These are phyloP conservation scores for Calonectria fujianensis DNA, from an alignment of 2,329 filamentous ascomycete species.

Conservation along the genomic window DNA sequence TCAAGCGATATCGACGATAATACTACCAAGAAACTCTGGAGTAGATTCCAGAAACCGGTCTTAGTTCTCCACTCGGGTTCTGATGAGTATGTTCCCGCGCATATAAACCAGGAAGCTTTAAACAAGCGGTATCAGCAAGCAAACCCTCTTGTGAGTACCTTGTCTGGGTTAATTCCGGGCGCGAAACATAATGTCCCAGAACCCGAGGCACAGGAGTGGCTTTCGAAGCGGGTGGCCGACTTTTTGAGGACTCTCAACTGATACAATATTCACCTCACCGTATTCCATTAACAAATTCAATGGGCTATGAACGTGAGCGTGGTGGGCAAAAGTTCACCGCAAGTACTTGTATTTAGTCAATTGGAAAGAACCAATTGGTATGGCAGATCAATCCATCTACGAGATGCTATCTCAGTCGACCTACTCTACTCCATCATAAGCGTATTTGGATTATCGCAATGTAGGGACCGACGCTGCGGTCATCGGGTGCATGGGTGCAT, in stretches of 20 bases:
- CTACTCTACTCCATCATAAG: not conserved
- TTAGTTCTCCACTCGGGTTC: slow-evolving; percentile 79
- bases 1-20: slow-evolving; percentile 82
- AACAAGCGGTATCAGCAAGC: slow-evolving; percentile 74
- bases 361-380: not conserved
- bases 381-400: not conserved
- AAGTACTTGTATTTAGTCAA: not conserved
- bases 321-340: not conserved
- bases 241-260: slow-evolving; percentile 63
- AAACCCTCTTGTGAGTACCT: slow-evolving; percentile 67
- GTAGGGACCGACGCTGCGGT: not conserved
- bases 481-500: not conserved
- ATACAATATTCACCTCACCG: slow-evolving; percentile 12
- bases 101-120: slow-evolving; percentile 74
- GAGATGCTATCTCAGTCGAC: not conserved
- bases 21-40: slow-evolving; percentile 78
- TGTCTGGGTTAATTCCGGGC: slow-evolving; percentile 72
- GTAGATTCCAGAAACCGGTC: slow-evolving; percentile 74
- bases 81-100: slow-evolving; percentile 79
- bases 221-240: slow-evolving; percentile 66
- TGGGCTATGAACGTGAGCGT: not conserved
- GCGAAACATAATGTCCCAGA: slow-evolving; percentile 71
- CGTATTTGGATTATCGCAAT: not conserved
- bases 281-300: not conserved
- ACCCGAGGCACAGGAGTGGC: slow-evolving; percentile 68